Conservation (phyloP, 768 basidiomycete genomes). For the Lentinula sp. region DNA sequence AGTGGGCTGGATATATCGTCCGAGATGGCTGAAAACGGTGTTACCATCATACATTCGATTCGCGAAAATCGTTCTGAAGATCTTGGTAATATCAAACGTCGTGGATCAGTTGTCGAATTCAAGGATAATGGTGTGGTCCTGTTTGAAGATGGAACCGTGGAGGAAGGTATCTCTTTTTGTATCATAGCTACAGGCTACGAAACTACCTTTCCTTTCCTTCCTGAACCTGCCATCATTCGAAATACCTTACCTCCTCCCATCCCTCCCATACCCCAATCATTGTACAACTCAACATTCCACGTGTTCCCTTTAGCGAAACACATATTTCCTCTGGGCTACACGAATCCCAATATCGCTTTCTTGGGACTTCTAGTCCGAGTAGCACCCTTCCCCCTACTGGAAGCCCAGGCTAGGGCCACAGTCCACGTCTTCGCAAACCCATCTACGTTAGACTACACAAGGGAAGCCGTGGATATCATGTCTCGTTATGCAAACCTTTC, state of each 20-base stretch:
- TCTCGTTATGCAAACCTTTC: conserved; percentile 39
- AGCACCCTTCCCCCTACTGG: conserved; percentile 70
- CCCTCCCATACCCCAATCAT: conserved; percentile 40
- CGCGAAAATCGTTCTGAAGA: conserved; percentile 27
- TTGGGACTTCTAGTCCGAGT: conserved; percentile 54
- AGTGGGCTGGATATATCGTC: conserved; percentile 63
- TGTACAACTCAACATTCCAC: conserved; percentile 61
- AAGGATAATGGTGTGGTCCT: conserved; percentile 36
- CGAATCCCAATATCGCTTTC: conserved; percentile 40
- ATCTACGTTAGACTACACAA: conserved; percentile 36
- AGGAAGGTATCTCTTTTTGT: conserved; percentile 51
- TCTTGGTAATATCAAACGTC: conserved; percentile 27
- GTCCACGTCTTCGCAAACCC: conserved; percentile 50
- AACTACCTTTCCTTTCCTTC: conserved; percentile 58
- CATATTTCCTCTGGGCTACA: conserved; percentile 53
- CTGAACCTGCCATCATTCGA: conserved; percentile 23
- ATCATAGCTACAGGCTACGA: conserved; percentile 78
- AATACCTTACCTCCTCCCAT: conserved; percentile 32
- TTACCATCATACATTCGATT: conserved; percentile 51
- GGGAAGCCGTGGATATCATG: conserved; percentile 44
- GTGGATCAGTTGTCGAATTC: conserved; percentile 38
- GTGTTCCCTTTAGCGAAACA: conserved; percentile 70
- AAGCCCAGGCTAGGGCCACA: conserved; percentile 69
- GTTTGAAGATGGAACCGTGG: conserved; percentile 55
- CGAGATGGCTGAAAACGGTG: conserved; percentile 43